Percentiles rank a stretch among this genome's conserved stretches.
Evolutionary conservation across 2,329 filamentous ascomycete species (phyloP).

Genomic region (Penicillium concentricum): DNA sequence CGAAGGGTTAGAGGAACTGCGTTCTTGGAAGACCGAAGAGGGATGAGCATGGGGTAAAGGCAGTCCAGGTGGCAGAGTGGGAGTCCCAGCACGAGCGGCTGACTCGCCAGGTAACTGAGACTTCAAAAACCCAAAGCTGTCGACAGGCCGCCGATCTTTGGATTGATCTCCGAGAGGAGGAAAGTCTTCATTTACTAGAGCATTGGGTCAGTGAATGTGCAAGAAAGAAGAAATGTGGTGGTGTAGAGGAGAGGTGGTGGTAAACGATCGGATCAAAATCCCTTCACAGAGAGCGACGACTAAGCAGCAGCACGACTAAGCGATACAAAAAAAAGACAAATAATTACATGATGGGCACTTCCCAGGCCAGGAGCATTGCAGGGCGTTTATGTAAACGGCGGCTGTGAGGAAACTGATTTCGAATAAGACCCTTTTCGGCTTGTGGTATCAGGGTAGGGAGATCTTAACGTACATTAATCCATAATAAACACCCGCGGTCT

Average conservation of each 20-base stretch:
- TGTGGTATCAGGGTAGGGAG: constrained; percentile 46
- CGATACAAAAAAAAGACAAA: constrained; percentile 30
- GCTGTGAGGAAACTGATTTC: constrained; percentile 48
- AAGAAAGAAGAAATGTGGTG: constrained; percentile 9
- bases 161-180: constrained; percentile 43
- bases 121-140: constrained; percentile 38
- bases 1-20: constrained; percentile 31
- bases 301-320: constrained; percentile 12
- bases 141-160: constrained; percentile 37
- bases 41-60: constrained; percentile 43
- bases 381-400: constrained; percentile 43
- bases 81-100: constrained; percentile 38
- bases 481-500: constrained; percentile 35
- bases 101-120: constrained; percentile 36
- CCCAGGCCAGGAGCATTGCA: constrained; percentile 29
- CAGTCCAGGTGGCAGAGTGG: constrained; percentile 43
- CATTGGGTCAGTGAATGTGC: constrained; percentile 28
- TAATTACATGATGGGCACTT: constrained; percentile 38
- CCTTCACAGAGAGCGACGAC: not conserved
- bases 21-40: constrained; percentile 34
- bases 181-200: constrained; percentile 48
- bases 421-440: constrained; percentile 42
- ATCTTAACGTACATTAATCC: constrained; percentile 52
- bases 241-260: constrained; percentile 8
- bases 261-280: not conserved